Percentiles rank a stretch among this genome's conserved stretches.
Conservation (phyloP, 2,329 filamentous ascomycete species). For the Paracoccidioides brasiliensis region DNA sequence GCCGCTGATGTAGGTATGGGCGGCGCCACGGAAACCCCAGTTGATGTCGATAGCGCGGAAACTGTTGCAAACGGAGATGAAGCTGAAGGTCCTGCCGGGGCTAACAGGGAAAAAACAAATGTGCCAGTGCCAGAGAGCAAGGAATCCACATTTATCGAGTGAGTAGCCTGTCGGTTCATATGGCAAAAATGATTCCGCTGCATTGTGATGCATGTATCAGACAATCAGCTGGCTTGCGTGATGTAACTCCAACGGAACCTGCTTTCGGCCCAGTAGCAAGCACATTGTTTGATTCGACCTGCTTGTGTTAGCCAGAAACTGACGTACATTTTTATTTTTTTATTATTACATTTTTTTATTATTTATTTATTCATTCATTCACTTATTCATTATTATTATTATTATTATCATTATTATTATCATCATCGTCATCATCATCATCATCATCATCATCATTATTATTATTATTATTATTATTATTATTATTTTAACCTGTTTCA, state of each 20-base stretch:
- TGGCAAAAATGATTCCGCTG: neutral
- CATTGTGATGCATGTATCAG: no score
- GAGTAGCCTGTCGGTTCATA: neutral
- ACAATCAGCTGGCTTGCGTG: neutral
- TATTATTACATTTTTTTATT: no score
- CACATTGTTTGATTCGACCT: no score
- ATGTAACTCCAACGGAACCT: no score
- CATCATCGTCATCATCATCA: no score
- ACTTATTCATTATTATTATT: neutral
- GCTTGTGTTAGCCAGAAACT: no score
- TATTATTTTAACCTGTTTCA: neutral
- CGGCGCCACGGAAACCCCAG: constrained; percentile 7
- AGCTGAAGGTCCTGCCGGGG: neutral
- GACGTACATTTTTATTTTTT: no score
- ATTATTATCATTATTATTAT: neutral
- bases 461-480: neutral
- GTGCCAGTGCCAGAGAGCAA: neutral
- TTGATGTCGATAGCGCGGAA: neutral
- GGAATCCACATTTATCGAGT: constrained; percentile 6
- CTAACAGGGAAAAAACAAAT: neutral
- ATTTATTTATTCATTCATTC: no score
- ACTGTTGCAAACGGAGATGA: neutral
- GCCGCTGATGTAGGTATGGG: constrained; percentile 18
- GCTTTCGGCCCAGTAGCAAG: no score
- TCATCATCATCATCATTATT: neutral